Conservation (phyloP, 2,329 filamentous ascomycete species). For the Dissoconium aciculare region DNA sequence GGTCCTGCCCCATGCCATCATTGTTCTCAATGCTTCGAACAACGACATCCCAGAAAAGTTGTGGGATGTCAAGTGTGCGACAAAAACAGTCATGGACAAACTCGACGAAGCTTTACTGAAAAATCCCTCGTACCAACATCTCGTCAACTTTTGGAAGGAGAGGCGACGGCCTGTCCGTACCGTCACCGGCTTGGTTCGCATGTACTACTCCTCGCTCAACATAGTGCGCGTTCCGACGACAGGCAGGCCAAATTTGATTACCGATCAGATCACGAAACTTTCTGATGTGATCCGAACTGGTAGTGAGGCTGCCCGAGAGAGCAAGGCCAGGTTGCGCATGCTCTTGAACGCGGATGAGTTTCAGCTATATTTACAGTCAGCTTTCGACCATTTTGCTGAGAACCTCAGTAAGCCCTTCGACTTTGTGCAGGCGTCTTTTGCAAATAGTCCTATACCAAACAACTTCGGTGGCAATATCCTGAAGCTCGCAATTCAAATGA, state of each 20-base stretch:
- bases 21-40: constrained; percentile 36
- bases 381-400: constrained; percentile 33
- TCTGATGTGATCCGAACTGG: constrained; percentile 25
- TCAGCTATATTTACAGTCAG: constrained; percentile 30
- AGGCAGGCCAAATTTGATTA: constrained; percentile 30
- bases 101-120: constrained; percentile 29
- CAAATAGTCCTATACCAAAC: constrained; percentile 28
- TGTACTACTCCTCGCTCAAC: constrained; percentile 33
- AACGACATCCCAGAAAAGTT: constrained; percentile 26
- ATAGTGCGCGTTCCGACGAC: constrained; percentile 33
- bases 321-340: constrained; percentile 31
- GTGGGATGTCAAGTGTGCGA: constrained; percentile 36
- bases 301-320: constrained; percentile 23
- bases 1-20: constrained; percentile 36
- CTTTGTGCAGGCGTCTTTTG: constrained; percentile 31
- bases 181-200: constrained; percentile 29
- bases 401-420: constrained; percentile 32
- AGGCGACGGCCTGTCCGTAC: constrained; percentile 24
- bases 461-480: constrained; percentile 34
- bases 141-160: constrained; percentile 27
- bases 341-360: constrained; percentile 30
- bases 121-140: constrained; percentile 23
- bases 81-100: too few species aligned
- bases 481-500: constrained; percentile 27
- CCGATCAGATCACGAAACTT: constrained; percentile 31